Evolutionary conservation across 768 basidiomycete species (phyloP), one percentile per base, ranked within the genome.

Genomic region (Tylopilus sp.): DNA sequence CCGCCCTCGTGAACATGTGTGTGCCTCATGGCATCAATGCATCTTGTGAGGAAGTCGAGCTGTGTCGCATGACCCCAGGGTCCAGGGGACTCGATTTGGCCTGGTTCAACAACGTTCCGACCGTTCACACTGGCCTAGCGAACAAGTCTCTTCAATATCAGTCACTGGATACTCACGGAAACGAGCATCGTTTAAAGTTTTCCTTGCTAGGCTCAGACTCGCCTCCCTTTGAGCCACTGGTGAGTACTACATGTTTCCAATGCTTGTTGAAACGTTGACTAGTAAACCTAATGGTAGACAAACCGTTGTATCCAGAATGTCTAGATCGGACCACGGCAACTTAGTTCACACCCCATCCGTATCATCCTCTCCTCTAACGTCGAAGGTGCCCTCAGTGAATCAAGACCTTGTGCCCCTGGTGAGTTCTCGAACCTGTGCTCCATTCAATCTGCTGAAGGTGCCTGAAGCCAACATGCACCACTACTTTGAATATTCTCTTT

Each of bases 1-100:
- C 40, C 35, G 26, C 20, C 1, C 49, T 46, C 38, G 36, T 6
- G 25, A 28, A 42, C 61, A 63, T 52, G 61, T 55, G 58, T 57
- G 38, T 45, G 42, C 66, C 66, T 53, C 62, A 41, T 67, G 59
- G 52, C 35, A n/a, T n/a, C n/a, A 42, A 41, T 67, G 57, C 15
- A 52, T 38, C 42, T 35, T 42, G 25, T 26, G 48, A 55, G 44
- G 43, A 49, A 31, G 17, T 21, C 38, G 23, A 40, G 40, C 21
- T 35, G 31, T 41, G 21, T 33, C 20, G 11, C 18, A 25, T 5
- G 21, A 33, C 9, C 26, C 35, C 31, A 9, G 33, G 33, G 33
- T 15, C 33, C 41, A 44, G 23, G 41, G 41, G 35, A 46, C 45
- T 41, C n/a, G n/a, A n/a, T n/a, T n/a, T n/a, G n/a, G n/a, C n/a